Percentiles rank a stretch among this genome's conserved stretches.
These are phyloP conservation scores for Zalaria sp. DNA, from an alignment of 2,329 filamentous ascomycete species.

Conservation along the genomic window DNA sequence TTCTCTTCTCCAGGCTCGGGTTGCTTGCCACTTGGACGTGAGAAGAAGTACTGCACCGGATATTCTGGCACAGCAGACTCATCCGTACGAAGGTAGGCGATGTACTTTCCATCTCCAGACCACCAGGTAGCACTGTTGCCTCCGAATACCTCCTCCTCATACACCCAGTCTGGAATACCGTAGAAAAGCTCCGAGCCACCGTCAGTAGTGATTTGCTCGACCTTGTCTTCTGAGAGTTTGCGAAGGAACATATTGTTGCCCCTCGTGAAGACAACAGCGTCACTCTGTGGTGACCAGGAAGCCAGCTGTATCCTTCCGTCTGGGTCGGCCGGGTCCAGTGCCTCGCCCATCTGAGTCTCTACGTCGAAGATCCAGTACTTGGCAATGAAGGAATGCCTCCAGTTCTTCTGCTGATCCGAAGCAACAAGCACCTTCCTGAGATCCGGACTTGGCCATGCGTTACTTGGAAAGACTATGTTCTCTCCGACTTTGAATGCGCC, in stretches of 20 bases:
- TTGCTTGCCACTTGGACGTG: slow-evolving; percentile 61
- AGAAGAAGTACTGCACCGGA: slow-evolving; percentile 85
- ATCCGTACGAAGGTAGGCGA: slow-evolving; percentile 88
- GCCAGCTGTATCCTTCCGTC: slow-evolving; percentile 65
- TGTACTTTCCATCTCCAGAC: slow-evolving; percentile 75
- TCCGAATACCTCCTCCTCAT: slow-evolving; percentile 72
- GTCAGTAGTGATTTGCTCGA: slow-evolving; percentile 68
- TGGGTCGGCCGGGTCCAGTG: slow-evolving; percentile 57
- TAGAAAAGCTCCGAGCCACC: slow-evolving; percentile 86
- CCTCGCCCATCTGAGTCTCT: slow-evolving; percentile 58
- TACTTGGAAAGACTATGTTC: slow-evolving; percentile 39
- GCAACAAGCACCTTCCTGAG: slow-evolving; percentile 76
- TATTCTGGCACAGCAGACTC: slow-evolving; percentile 86
- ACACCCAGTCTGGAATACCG: slow-evolving; percentile 94
- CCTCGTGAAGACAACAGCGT: slow-evolving; percentile 77
- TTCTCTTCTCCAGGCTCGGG: slow-evolving; percentile 61
- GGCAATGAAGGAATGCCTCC: slow-evolving; percentile 79
- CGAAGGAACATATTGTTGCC: slow-evolving; percentile 85
- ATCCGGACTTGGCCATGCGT: slow-evolving; percentile 65
- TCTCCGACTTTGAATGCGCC: slow-evolving; percentile 46
- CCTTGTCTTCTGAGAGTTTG: slow-evolving; percentile 43
- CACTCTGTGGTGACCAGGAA: slow-evolving; percentile 74
- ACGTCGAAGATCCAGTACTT: slow-evolving; percentile 91
- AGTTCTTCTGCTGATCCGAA: slow-evolving; percentile 60
- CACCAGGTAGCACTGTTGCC: slow-evolving; percentile 86